These are phyloP conservation scores for Pleurozium schreberi DNA, from an alignment of 225 moss, liverwort and hornwort species.

Conservation along the genomic window DNA sequence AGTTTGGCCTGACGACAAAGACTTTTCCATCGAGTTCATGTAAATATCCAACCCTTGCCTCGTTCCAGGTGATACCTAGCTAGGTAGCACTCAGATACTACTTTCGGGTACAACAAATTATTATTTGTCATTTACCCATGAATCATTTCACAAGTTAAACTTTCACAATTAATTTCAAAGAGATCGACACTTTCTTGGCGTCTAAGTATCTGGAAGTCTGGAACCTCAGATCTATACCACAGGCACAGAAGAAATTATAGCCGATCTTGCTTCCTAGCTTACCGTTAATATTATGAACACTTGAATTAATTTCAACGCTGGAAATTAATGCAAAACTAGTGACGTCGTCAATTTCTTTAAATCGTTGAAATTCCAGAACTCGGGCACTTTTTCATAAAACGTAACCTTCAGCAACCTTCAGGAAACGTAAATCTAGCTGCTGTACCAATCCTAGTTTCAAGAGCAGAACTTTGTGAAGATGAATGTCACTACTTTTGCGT, in stretches of 20 bases:
- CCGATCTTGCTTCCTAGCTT: not conserved
- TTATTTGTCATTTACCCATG: not conserved
- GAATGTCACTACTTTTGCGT: no score
- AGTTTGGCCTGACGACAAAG: conserved; percentile 9
- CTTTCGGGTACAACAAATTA: not conserved
- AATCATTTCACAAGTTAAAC: not conserved
- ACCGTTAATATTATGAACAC: not conserved
- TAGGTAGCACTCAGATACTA: not conserved
- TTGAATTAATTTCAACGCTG: not conserved
- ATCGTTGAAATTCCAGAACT: not conserved
- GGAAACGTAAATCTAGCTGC: not conserved
- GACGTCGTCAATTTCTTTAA: no score
- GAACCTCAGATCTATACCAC: not conserved
- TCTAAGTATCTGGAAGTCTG: not conserved
- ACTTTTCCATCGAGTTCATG: conserved; percentile 1
- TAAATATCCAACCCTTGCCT: not conserved
- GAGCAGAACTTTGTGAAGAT: not conserved
- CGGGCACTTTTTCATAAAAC: not conserved
- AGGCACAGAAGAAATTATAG: no score
- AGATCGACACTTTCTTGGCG: not conserved
- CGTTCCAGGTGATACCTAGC: not conserved
- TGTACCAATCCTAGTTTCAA: not conserved
- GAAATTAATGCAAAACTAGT: not conserved
- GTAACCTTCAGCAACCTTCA: no score
- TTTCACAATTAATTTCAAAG: no score